These are phyloP conservation scores for Leptographium procerum DNA, from an alignment of 2,329 filamentous ascomycete species.

Conservation along the genomic window DNA sequence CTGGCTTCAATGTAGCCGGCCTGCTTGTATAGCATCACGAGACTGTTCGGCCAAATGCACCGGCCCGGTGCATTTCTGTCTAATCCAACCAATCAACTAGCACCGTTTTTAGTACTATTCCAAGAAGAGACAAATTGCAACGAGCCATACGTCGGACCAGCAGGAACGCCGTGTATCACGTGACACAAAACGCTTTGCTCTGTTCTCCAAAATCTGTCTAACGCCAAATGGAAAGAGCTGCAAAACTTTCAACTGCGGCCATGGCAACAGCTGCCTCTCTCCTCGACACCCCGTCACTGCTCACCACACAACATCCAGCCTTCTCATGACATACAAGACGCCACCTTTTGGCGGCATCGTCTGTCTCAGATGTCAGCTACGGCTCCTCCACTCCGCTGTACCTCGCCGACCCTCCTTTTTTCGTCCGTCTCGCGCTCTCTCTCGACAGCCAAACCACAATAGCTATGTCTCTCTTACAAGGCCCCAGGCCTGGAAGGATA, in stretches of 20 bases:
- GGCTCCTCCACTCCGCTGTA: not conserved
- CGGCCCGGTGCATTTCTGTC: too few relatives aligned
- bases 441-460: not conserved
- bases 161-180: too few relatives aligned
- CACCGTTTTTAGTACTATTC: too few relatives aligned
- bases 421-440: not conserved
- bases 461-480: not conserved
- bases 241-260: constrained; percentile 4
- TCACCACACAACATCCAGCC: not conserved
- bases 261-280: not conserved
- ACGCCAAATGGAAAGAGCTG: not conserved
- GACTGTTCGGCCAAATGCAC: too few relatives aligned
- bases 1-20: too few relatives aligned
- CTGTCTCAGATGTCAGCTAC: constrained; percentile 5
- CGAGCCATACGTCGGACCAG: too few relatives aligned
- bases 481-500: not conserved
- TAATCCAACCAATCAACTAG: too few relatives aligned
- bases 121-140: too few relatives aligned
- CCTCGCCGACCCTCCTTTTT: not conserved
- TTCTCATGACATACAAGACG: not conserved
- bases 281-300: not conserved
- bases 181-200: not conserved
- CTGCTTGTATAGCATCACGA: too few relatives aligned
- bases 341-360: not conserved
- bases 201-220: not conserved